Evolutionary conservation across 2,329 filamentous ascomycete species (phyloP).

Genomic region (Trichoderma koningii): DNA sequence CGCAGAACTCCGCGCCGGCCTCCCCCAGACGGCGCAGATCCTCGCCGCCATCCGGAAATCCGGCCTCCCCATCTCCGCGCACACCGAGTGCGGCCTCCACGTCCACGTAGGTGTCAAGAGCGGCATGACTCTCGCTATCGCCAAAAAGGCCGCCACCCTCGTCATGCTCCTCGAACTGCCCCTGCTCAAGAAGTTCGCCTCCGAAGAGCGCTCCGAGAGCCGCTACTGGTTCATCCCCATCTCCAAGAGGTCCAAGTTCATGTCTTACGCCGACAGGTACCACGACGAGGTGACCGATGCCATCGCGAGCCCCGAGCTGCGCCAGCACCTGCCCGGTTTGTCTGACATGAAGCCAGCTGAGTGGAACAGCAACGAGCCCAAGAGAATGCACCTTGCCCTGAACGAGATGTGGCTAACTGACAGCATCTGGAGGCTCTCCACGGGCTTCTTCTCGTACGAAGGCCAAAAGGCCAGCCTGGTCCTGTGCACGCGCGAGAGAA

Average conservation of each 20-base stretch:
- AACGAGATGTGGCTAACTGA: not conserved
- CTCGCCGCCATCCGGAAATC: conserved; percentile 27
- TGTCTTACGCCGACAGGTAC: not conserved
- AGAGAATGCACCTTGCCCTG: not conserved
- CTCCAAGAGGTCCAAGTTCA: not conserved
- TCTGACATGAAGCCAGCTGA: not conserved
- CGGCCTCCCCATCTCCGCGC: conserved; percentile 6
- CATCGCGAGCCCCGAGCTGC: not conserved
- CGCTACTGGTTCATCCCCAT: not conserved
- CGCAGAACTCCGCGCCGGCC: conserved; percentile 30
- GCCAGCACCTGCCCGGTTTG: not conserved
- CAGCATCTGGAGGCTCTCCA: not conserved
- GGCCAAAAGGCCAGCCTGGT: conserved; percentile 10
- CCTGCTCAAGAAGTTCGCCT: conserved; percentile 25
- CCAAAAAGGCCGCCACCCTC: conserved; percentile 33
- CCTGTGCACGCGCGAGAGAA: not conserved
- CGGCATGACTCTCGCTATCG: conserved; percentile 32
- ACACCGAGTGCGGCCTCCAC: conserved; percentile 34
- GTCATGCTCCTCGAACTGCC: conserved; percentile 31
- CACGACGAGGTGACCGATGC: too few species aligned
- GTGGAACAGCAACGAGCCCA: conserved; percentile 1
- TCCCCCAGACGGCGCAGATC: conserved; percentile 19
- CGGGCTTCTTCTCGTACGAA: too few species aligned
- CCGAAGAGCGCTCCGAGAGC: not conserved
- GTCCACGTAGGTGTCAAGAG: conserved; percentile 33